Base-by-base conservation (phyloP, 345 rosid genomes). In the Physaria fendleri region DNA sequence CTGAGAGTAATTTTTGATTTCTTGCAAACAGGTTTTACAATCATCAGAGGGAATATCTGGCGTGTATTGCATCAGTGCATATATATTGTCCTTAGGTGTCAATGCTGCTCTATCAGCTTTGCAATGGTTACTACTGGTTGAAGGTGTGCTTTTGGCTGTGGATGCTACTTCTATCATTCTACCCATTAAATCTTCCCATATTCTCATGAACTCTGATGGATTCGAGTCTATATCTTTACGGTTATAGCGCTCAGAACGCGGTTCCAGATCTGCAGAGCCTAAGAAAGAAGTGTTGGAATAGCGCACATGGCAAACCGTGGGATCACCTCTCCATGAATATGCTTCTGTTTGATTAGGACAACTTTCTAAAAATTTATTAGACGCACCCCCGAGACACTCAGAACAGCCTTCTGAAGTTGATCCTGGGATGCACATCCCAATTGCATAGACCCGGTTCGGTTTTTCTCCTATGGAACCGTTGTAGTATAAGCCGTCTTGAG, bases 221-320 rank as follows among this genome's bases (percentile, higher is more conserved):
- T 38, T 56, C 4, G 34, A n/a, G 13, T 4, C 16, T 11, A 56
- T 24, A 24, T 39, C 9, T 37, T 9, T 1, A 8, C 9, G n/a
- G 43, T 21, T 14, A 25, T n/a, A 14, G 20, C 4, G 6, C n/a
- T n/a, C 1, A 8, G 7, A 12, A 5, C 39, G 15, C 5, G 40
- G 40, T 16, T 37, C 2, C 5, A 1, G 4, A 2, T 49, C 63
- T 35, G 8, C 1, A 0, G 23, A 10, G 0, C 56, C 50, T 0
- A 12, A 41, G 30, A 79, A 37, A 12, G 56, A 20, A 13, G 55
- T 47, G 33, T 71, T 57, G 15, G 81, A 9, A 56, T 80, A 80
- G 5, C 73, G 73, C 1, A 74, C n/a, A 61, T 62, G 49, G 41
- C 84, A 78, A 22, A 35, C 10, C 4, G 14, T 38, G 2, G 40